These are phyloP conservation scores for Bidens hawaiensis DNA, from an alignment of 140 eudicot genomes.

Conservation along the genomic window DNA sequence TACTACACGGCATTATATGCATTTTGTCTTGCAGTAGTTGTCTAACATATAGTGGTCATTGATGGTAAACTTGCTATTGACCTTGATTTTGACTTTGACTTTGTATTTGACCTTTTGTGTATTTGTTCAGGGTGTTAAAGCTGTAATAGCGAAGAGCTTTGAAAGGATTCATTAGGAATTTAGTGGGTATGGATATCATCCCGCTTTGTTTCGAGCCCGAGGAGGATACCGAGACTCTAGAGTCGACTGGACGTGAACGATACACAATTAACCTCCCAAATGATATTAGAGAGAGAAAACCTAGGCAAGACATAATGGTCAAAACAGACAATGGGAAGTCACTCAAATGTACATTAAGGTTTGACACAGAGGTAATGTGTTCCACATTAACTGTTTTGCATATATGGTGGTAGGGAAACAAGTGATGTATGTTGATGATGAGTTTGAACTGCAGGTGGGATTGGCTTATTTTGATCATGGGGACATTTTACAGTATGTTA, in stretches of 20 bases:
- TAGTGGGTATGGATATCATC: constrained; percentile 60
- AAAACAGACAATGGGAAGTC: constrained; percentile 49
- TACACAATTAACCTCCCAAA: constrained; percentile 59
- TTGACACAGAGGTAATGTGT: constrained; percentile 50
- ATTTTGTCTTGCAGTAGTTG: no score
- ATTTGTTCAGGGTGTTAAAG: constrained; percentile 54
- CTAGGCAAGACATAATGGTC: constrained; percentile 57
- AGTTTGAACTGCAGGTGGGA: constrained; percentile 14
- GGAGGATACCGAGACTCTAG: constrained; percentile 58
- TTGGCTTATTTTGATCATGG: constrained; percentile 31
- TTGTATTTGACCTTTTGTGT: neutral
- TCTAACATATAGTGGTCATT: no score
- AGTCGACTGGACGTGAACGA: constrained; percentile 62
- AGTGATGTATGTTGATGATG: constrained; percentile 6
- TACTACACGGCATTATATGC: no score
- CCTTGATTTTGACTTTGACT: constrained; percentile 1
- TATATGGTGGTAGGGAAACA: neutral
- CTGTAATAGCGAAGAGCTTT: constrained; percentile 58
- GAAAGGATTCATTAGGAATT: constrained; percentile 64
- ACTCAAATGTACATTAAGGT: constrained; percentile 60
- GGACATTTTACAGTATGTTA: constrained; percentile 29
- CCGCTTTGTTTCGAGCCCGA: constrained; percentile 65
- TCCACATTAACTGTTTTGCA: neutral
- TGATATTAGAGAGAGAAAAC: constrained; percentile 46
- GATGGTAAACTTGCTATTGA: constrained; percentile 33